Base-by-base conservation (phyloP, 768 basidiomycete species). In the Mycena epipterygia region DNA sequence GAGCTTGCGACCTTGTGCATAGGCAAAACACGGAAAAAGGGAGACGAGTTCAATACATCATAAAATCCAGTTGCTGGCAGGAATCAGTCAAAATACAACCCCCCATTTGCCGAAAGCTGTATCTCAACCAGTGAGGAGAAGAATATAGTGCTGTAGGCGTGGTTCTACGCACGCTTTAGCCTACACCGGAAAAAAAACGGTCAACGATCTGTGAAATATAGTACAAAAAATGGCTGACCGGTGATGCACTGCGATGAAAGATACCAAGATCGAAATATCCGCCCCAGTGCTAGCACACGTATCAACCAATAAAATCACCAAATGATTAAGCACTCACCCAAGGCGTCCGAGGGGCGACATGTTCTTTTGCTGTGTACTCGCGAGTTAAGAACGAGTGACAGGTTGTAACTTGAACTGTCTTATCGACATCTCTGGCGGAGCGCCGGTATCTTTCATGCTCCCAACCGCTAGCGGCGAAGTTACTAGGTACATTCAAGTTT, bases 171-270 rank as follows among this genome's bases (percentile, higher is more conserved):
- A 49, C 41, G 17, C 42, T 48, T 46, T 46, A 46, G 23, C 60
- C 46, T 46, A 17, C 30, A 23, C 33, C 5, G 25, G n/a, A n/a
- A n/a, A n/a, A n/a, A n/a, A n/a, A n/a, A n/a, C n/a, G n/a, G n/a
- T n/a, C n/a, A n/a, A n/a, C n/a, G n/a, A n/a, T n/a, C n/a, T n/a
- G n/a, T n/a, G n/a, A n/a, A 41, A 7, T 11, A 41, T 6, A 13
- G 21, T n/a, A n/a, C n/a, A 44, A 44, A 13, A 21, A 44, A 44
- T n/a, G 42, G 11, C 21, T 5, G 6, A 44, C 42, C 42, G 6
- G 42, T 44, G 21, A 81, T 77, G 25, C 76, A 78, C 63, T 70
- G 67, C 3, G 77, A 84, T 65, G 57, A 76, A 82, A 8, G 79
- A 79, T 25, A 81, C 77, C 9, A 78, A 17, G 23, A 74, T 77